Conservation (phyloP, 306 rosid genomes). For the Benincasa hispida region DNA sequence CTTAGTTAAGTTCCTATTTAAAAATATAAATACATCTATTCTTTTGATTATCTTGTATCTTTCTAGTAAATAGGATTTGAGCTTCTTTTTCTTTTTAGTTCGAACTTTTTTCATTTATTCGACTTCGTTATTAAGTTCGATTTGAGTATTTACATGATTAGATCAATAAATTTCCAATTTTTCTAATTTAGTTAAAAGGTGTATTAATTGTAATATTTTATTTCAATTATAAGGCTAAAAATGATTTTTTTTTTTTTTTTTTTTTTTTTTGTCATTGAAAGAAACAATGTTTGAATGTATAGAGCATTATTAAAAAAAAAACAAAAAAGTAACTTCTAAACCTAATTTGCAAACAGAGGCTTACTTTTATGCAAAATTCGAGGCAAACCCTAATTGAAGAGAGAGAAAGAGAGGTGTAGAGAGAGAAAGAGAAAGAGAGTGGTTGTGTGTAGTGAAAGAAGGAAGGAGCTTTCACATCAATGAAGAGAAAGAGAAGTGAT, state of each 20-base stretch:
- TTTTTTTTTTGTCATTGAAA: background rate
- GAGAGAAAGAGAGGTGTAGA: background rate
- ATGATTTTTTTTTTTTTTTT: too few species aligned
- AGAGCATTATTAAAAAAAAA: background rate
- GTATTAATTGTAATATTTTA: background rate
- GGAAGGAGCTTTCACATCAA: constrained; percentile 4
- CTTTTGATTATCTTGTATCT: background rate
- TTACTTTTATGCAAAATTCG: background rate
- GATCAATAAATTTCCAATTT: too few species aligned
- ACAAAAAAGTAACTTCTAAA: background rate
- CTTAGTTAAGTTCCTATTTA: too few species aligned
- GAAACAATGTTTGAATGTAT: background rate
- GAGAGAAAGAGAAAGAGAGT: constrained; percentile 3
- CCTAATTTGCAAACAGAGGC: background rate
- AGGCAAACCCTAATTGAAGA: background rate
- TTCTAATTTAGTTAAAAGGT: background rate
- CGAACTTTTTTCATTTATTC: background rate
- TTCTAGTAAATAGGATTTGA: too few species aligned
- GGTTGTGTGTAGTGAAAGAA: background rate
- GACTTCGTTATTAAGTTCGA: background rate
- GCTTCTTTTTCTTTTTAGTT: too few species aligned
- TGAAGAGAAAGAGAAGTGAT: background rate
- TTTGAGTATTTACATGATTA: background rate
- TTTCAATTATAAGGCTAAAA: background rate
- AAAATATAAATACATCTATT: too few species aligned